Base-by-base conservation (phyloP, 2,329 filamentous ascomycete species). In the Neonectria faginata region DNA sequence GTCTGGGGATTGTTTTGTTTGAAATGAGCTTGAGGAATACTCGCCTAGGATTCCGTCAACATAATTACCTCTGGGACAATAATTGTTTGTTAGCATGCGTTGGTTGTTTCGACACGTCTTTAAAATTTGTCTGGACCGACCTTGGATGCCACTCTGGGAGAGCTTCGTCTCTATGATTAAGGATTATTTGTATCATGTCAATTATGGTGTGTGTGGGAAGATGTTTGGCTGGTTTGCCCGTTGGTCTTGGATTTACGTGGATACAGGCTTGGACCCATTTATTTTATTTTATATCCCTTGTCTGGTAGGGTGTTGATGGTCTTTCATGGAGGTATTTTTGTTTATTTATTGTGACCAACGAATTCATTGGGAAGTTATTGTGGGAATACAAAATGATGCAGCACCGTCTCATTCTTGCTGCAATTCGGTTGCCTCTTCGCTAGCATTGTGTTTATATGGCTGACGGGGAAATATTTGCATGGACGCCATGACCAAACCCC, bases 11-110 rank as follows among this genome's bases (percentile, higher is more conserved):
- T 52, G 14, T 16, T 25, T 45, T 44, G 54, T 47, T 48, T 48
- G 54, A 57, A 33, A 47, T 39, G 47, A 62, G 18, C 59, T 27
- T 27, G 14, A 39, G 25, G 54, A 42, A 10, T 47, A 11, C 22
- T 22, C 11, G 33, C 27, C 56, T 33, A 18, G 55, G 33, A 59
- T 45, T 55, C 18, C 20, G 25, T 31, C 33, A 18, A 51, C 20
- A 59, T 44, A 44, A n/a, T 25, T 29, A 18, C 14, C 12, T 3
- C 44, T 7, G 18, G 33, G 55, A 25, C 44, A 63, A 9, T 5
- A 10, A 5, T 9, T 29, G 18, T 18, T 22, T 36, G 52, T 31
- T 51, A 18, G 29, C 29, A 48, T 31, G 27, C 27, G n/a, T 33
- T 18, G 5, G 16, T 48, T 33, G 48, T 20, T 51, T 51, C 48